Percentiles rank a stretch among this genome's conserved stretches.
Conservation (phyloP, 768 basidiomycete species). For the Tulasnella calospora region DNA sequence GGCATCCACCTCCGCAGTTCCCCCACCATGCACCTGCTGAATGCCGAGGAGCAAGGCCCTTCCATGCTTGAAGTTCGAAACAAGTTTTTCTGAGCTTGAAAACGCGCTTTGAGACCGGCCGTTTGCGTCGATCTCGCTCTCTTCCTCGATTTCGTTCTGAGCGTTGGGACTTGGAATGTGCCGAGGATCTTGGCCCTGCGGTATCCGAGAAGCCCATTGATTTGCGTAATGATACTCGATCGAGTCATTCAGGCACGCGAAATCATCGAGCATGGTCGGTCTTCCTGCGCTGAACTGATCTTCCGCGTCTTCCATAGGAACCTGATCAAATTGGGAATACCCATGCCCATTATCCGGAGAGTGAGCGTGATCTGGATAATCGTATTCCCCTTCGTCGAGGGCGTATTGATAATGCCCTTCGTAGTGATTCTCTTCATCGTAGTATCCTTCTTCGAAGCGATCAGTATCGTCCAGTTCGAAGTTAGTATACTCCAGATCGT, state of each 20-base stretch:
- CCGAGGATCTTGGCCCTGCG: background rate
- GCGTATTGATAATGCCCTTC: background rate
- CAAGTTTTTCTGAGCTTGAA: conserved; percentile 4
- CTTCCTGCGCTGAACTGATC: background rate
- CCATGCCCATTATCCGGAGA: background rate
- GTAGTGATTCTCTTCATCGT: background rate
- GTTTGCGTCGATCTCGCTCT: background rate
- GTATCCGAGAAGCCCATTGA: background rate
- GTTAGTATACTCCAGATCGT: background rate
- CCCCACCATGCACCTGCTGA: conserved; percentile 5
- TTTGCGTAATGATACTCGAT: background rate
- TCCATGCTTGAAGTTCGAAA: conserved; percentile 47
- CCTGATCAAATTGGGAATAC: background rate
- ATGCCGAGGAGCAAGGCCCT: conserved; percentile 47
- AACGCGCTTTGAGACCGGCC: background rate
- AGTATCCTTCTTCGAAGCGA: background rate
- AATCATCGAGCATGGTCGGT: background rate
- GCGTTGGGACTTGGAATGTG: background rate
- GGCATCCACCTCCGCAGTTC: background rate
- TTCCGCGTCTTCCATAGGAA: background rate
- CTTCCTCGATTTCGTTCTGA: background rate
- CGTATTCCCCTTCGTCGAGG: background rate
- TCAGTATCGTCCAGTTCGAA: background rate
- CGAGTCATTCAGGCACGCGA: background rate
- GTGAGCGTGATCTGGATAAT: background rate